Evolutionary conservation across 768 basidiomycete genomes (phyloP), one percentile per base, ranked within the genome.

Genomic region (Udeniomyces megalosporus): DNA sequence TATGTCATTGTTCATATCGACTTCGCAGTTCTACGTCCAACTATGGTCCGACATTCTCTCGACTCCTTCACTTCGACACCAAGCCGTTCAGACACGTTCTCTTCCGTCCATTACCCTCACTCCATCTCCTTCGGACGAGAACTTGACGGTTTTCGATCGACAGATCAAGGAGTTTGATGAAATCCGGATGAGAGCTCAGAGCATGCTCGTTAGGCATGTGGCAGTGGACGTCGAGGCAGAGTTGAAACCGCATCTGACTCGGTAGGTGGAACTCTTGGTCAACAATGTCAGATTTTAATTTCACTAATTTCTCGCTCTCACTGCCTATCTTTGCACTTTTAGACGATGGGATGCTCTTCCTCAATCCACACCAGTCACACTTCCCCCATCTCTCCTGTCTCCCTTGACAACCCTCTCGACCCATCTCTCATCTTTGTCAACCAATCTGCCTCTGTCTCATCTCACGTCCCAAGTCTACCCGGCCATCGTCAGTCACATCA

Each of bases 1-100:
- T 58, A 35, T 58, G 50, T 32, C 31, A 2, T 31, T 35, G 15
- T 10, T 20, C 24, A 28, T 24, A n/a, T n/a, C n/a, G n/a, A n/a
- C 7, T 11, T 14, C 22, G 29, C 69, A 95, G 91, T 91, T 90
- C 74, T 96, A 93, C 77, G 76, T 99, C 17, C 88, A 95, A 71
- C 74, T 99, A 34, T 90, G 85, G 84, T 48, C 65, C 10, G 66
- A 69, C 29, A 65, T 68, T 49, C 24, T 59, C 47, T 44, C 49
- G 12, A 50, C 61, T 54, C 52, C 61, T 2, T 38, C 60, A 45
- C 42, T 88, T 14, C 82, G 83, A 24, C 74, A 76, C n/a, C 77
- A 76, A 63, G 80, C 78, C 10, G 74, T 78, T 64, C 75, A 74
- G 14, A 78, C 77, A 34, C 66, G 78, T 4, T 77, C 80, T 5